Percentiles rank a stretch among this genome's conserved stretches.
Conservation (phyloP, 2,329 filamentous ascomycete species). For the Fusarium sp. region DNA sequence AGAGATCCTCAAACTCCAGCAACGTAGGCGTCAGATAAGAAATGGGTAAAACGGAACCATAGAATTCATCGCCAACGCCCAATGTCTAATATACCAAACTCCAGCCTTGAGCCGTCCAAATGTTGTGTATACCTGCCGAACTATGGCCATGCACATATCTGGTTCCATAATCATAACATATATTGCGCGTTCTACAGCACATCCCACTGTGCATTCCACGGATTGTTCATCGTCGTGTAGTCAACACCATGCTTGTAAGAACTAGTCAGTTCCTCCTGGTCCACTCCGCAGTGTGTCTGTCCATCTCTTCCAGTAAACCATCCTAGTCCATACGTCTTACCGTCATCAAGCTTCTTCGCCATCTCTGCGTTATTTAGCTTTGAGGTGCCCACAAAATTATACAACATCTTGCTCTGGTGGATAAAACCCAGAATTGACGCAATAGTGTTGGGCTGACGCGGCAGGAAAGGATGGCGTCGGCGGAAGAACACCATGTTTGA, state of each 20-base stretch:
- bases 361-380: conserved; percentile 69
- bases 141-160: conserved; percentile 16
- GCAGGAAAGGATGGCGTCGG: conserved; percentile 75
- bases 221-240: conserved; percentile 58
- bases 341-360: conserved; percentile 65
- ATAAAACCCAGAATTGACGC: conserved; percentile 80
- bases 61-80: conserved; percentile 19
- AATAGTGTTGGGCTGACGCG: conserved; percentile 81
- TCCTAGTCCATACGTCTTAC: conserved; percentile 77
- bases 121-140: conserved; percentile 3
- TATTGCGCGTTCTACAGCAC: conserved; percentile 38
- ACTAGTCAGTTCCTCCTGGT: conserved; percentile 76
- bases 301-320: conserved; percentile 81
- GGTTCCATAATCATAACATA: conserved; percentile 17
- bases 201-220: conserved; percentile 59
- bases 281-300: conserved; percentile 78
- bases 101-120: conserved; percentile 7
- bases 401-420: conserved; percentile 82
- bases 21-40: neutral
- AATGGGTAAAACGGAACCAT: conserved; percentile 9
- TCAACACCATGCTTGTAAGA: conserved; percentile 72
- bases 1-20: neutral
- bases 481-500: conserved; percentile 68
- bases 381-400: conserved; percentile 76
- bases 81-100: conserved; percentile 22